Percentiles rank a stretch among this genome's conserved stretches.
phyloP scores from a whole-genome alignment of 2,329 filamentous ascomycete species.

The Aspergillus quadrilineatus region DNA sequence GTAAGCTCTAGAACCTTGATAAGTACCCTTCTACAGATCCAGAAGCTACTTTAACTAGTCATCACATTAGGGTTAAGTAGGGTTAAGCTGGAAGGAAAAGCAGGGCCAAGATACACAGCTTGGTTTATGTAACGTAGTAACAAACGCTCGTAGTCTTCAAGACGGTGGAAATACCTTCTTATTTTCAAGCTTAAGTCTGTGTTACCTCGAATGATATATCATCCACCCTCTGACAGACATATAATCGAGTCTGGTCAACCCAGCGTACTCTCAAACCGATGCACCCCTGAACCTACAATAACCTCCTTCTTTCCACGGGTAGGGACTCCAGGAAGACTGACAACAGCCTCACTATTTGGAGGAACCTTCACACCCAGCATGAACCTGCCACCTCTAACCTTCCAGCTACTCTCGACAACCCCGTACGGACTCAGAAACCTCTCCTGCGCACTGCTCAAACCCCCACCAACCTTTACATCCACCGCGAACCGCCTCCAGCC shows the following conservation, averaged over 20 bases:
- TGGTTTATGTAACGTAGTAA: no score
- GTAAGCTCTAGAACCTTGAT: no score
- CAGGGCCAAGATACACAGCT: no score
- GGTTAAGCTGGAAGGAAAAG: no score
- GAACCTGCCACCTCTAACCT: neutral
- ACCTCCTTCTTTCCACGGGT: neutral
- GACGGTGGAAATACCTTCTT: no score
- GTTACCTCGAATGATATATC: no score
- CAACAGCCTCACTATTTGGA: slow-evolving; percentile 6
- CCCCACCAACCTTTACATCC: slow-evolving; percentile 31
- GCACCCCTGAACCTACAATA: slow-evolving; percentile 5
- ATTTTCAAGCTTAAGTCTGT: no score
- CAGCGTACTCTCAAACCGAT: neutral
- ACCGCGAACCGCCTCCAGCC: slow-evolving; percentile 34
- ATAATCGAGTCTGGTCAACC: neutral
- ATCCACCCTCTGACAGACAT: no score
- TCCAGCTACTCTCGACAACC: neutral
- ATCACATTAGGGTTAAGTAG: no score
- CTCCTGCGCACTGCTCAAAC: neutral
- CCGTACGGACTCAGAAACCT: neutral
- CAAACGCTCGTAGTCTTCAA: no score
- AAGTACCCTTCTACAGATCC: no score
- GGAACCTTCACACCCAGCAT: slow-evolving; percentile 1
- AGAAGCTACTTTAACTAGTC: no score
- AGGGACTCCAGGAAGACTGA: neutral